Evolutionary conservation across 2,329 filamentous ascomycete species (phyloP).

Genomic region (Aspergillus oerlinghausenensis): DNA sequence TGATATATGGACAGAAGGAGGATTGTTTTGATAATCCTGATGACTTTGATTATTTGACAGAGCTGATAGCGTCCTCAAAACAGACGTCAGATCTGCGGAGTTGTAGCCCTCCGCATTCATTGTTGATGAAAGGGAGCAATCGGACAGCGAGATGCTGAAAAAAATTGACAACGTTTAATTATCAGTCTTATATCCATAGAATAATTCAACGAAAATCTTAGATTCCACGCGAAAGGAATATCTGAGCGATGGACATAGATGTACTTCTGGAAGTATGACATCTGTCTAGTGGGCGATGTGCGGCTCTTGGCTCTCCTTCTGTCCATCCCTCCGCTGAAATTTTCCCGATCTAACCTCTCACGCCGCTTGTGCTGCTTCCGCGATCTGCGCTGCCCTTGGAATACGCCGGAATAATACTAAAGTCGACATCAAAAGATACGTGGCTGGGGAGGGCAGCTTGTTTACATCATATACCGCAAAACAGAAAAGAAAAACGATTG

Average conservation of each 20-base stretch:
- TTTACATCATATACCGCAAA: background rate
- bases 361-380: constrained; percentile 4
- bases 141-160: background rate
- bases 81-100: constrained; percentile 35
- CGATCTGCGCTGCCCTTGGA: constrained; percentile 6
- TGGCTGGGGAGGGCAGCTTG: background rate
- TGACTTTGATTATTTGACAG: constrained; percentile 22
- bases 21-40: constrained; percentile 1
- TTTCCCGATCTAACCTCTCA: constrained; percentile 21
- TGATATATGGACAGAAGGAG: background rate
- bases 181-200: background rate
- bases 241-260: constrained; percentile 1
- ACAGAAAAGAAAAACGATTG: background rate
- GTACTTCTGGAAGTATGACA: background rate
- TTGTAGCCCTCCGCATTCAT: constrained; percentile 20
- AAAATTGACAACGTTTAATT: background rate
- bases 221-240: background rate
- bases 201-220: background rate
- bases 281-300: background rate
- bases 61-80: constrained; percentile 39
- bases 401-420: background rate
- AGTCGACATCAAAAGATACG: background rate
- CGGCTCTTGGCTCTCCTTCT: constrained; percentile 20
- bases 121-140: background rate
- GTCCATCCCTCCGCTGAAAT: constrained; percentile 18